Evolutionary conservation across 2,329 filamentous ascomycete genomes (phyloP), one percentile per base, ranked within the genome.

Genomic region (Claviceps quebecensis): DNA sequence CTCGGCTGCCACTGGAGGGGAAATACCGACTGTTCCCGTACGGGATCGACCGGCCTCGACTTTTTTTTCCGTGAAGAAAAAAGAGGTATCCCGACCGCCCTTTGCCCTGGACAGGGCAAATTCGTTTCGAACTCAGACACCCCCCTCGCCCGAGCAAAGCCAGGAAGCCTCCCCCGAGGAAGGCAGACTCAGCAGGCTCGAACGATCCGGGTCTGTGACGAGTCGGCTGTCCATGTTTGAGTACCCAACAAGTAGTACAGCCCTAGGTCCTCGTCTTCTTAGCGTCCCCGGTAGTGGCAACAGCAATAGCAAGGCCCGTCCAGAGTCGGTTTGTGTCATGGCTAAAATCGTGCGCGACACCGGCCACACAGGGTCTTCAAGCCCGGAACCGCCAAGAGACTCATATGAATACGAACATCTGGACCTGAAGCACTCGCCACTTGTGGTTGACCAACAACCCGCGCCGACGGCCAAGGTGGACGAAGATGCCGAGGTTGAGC

Each of bases 241-340:
- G 57, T 63, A 63, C 5, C 56, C 56, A 40, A 52, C 57, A 5
- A 55, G 53, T 13, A 17, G 67, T 46, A 62, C 40, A 22, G 36
- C 53, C 1, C 29, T 34, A 34, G 9, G 29, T 11, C 56, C 60
- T 14, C 49, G 45, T 14, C 54, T 51, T 26, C 54, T 47, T 14
- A 47, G 51, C 4, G 59, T 62, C 2, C 41, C 52, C 8, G 55
- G 58, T 9, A 54, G 64, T n/a, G 26, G 44, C 7, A 45, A 45
- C 26, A 67, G 61, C 50, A 56, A 65, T 6, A 63, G 70, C n/a
- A 67, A 70, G 16, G 72, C 74, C 5, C 71, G 72, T 1, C 77
- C 83, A 5, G 87, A 90, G 60, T 90, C 87, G 0, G 80, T 95
- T n/a, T 90, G 89, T 45, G 89, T 95, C 11, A 93, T 86, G 17